These are phyloP conservation scores for Ceriops tagal DNA, from an alignment of 345 rosid species.

Conservation along the genomic window DNA sequence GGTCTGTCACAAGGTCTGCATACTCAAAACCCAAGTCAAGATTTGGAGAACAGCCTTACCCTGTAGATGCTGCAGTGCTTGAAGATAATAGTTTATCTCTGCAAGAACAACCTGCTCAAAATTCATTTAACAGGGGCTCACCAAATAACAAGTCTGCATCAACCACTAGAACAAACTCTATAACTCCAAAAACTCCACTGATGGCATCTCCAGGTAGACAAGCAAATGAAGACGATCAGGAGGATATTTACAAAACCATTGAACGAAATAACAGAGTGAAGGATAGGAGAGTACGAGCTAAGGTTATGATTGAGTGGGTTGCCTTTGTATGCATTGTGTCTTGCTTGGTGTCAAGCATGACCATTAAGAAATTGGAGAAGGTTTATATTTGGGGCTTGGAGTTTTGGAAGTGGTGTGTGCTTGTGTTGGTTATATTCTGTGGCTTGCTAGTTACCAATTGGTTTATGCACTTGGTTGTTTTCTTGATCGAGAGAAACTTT, in stretches of 20 bases:
- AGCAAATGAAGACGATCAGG: conserved; percentile 47
- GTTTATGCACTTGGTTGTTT: conserved; percentile 69
- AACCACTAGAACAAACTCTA: conserved; percentile 30
- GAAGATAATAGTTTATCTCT: conserved; percentile 37
- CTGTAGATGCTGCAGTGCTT: conserved; percentile 28
- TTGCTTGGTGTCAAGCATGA: conserved; percentile 58
- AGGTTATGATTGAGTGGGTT: conserved; percentile 49
- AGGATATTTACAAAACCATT: conserved; percentile 55
- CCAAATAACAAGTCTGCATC: conserved; percentile 41
- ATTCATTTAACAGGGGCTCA: conserved; percentile 39
- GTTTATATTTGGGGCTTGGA: conserved; percentile 49
- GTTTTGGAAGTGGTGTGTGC: conserved; percentile 82
- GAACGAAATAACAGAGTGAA: conserved; percentile 37
- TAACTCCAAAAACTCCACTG: conserved; percentile 33
- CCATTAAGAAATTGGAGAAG: conserved; percentile 30
- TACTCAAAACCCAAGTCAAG: conserved; percentile 81
- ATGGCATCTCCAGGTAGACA: conserved; percentile 37
- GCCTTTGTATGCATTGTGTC: conserved; percentile 34
- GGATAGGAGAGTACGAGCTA: conserved; percentile 26
- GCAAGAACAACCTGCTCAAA: conserved; percentile 34
- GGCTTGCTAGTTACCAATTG: conserved; percentile 72
- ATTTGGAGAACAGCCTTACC: conserved; percentile 59
- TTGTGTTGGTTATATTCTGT: conserved; percentile 66
- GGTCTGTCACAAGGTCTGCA: conserved; percentile 49
- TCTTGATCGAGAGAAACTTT: conserved; percentile 72